A percentile compares a stretch with the other conserved stretches of the same genome.
phyloP scores from a whole-genome alignment of 2,329 filamentous ascomycete species.

The Colletotrichum eleusines region DNA sequence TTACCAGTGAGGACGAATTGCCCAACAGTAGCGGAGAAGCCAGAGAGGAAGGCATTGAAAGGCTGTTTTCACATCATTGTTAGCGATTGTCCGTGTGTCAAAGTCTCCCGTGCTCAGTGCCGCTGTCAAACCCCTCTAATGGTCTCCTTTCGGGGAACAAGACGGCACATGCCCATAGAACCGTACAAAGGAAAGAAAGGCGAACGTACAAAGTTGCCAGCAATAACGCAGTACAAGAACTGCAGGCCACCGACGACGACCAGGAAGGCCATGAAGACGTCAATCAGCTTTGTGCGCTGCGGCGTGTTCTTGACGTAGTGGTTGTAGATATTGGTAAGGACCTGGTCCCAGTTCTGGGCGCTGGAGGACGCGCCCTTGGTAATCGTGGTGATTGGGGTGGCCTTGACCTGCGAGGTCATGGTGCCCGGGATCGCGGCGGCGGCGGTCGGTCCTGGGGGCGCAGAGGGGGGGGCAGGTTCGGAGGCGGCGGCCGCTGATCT shows the following conservation, averaged over 20 bases:
- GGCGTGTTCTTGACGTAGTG: conserved; percentile 86
- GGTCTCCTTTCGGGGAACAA: neutral
- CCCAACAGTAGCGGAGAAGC: conserved; percentile 93
- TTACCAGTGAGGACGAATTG: conserved; percentile 96
- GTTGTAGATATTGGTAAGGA: conserved; percentile 77
- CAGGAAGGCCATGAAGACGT: conserved; percentile 90
- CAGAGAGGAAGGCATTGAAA: conserved; percentile 98
- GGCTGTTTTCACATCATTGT: conserved; percentile 69
- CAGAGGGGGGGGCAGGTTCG: conserved; percentile 43
- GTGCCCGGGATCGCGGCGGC: conserved; percentile 39
- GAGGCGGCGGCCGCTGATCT: conserved; percentile 25
- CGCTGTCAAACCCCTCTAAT: neutral
- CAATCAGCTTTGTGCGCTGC: conserved; percentile 91
- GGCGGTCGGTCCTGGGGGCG: conserved; percentile 39
- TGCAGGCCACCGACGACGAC: conserved; percentile 88
- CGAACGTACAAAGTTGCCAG: conserved; percentile 87
- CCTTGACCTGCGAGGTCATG: conserved; percentile 43
- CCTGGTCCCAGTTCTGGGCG: conserved; percentile 63
- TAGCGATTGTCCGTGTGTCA: conserved; percentile 43
- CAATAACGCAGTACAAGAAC: conserved; percentile 91
- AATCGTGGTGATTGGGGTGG: no score
- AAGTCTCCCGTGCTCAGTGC: conserved; percentile 1
- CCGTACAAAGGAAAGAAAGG: no score
- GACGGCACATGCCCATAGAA: no score
- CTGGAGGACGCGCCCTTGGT: conserved; percentile 47